Evolutionary conservation across 2,329 filamentous ascomycete species (phyloP).

Genomic region (Calonectria multiphialidica): DNA sequence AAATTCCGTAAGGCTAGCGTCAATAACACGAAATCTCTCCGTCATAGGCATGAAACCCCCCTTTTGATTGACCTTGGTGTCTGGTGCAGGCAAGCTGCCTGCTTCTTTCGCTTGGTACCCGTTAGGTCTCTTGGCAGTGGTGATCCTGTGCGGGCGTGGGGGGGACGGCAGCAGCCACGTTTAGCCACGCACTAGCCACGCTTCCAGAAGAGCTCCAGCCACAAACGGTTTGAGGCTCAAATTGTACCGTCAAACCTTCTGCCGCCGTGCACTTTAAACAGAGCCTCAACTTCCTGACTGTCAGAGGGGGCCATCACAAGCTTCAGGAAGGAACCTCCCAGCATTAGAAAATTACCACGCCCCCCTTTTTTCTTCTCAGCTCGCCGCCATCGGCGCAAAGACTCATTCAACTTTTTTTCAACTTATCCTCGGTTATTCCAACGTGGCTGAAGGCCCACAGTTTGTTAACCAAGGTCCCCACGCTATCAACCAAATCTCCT

Average conservation of each 20-base stretch:
- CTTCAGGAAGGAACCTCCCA: background rate
- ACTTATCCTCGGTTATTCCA: constrained; percentile 44
- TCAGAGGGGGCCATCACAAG: background rate
- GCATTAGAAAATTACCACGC: background rate
- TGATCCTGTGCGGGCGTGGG: background rate
- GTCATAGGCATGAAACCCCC: too few species aligned
- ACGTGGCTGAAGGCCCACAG: constrained; percentile 24
- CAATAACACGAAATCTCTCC: too few species aligned
- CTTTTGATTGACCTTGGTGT: background rate
- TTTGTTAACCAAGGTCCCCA: constrained; percentile 23
- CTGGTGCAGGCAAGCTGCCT: background rate
- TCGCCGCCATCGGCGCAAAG: constrained; percentile 8
- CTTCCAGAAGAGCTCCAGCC: constrained; percentile 3
- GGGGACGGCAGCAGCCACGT: background rate
- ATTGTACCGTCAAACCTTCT: constrained; percentile 4
- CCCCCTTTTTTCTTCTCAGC: background rate
- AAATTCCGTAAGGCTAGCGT: too few species aligned
- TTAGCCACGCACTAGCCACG: constrained; percentile 13
- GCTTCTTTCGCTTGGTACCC: too few species aligned
- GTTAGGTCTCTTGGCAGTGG: background rate
- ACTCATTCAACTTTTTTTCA: constrained; percentile 1
- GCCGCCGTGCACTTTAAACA: background rate
- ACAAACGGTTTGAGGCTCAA: constrained; percentile 11
- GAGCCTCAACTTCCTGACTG: background rate
- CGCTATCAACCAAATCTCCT: constrained; percentile 32